Base-by-base conservation (phyloP, 129 eudicot genomes). In the Escallonia herrerae region DNA sequence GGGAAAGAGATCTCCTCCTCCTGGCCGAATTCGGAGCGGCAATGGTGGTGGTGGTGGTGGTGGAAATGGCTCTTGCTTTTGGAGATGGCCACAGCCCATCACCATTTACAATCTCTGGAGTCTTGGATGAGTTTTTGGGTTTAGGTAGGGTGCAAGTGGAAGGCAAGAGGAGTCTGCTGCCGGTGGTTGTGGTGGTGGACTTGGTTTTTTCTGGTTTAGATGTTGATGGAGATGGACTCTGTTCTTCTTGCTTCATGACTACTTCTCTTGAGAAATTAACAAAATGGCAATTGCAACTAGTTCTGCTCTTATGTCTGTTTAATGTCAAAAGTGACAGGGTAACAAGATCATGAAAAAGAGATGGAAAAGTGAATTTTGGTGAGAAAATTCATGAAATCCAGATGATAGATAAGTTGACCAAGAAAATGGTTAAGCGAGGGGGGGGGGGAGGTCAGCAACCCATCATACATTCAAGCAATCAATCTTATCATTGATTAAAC, bases 11-110 rank as follows among this genome's bases (percentile, higher is more conserved):
- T 40, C 55, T 57, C 41, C 66, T 58, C 12, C 13, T 58, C 2
- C 4, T 45, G 40, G 37, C 58, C 55, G 13, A 48, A 55, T 4
- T 51, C 13, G 13, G 49, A 42, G 41, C 51, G 7, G 48, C n/a
- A 7, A 9, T 49, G 7, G 47, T 15, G 10, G 14, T 51, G 40
- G 6, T n/a, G n/a, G n/a, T 7, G 6, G 66, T 66, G 15, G 48
- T 47, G 44, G 74, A 66, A 15, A 2, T 56, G 42, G 64, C 63
- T 56, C 63, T 67, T 56, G 72, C 8, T 55, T 55, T 45, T 44
- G 56, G 62, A 7, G 56, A 56, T 15, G 64, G 47, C 4, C 63
- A 67, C 43, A 67, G 7, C n/a, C 43, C 22, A 37, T 48, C 58
- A 37, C 62, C 58, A 4, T 66, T 66, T 4, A 40, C 14, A 41